Evolutionary conservation across 1,284 basidiomycete species (phyloP).

Genomic region (Leccinum subspadiceum): DNA sequence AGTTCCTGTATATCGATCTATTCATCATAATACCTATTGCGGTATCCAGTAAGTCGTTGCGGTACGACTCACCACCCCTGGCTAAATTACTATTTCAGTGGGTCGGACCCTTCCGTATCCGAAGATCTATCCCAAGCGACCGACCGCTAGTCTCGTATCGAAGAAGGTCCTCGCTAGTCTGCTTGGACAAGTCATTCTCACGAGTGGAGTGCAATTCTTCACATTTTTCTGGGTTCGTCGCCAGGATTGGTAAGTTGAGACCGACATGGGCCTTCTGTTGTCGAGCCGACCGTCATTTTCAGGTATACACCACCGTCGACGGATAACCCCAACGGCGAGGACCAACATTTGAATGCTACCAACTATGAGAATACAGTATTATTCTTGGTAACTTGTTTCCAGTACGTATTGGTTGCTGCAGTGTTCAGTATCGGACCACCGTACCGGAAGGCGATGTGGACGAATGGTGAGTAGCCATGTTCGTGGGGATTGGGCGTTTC

Average conservation of each 20-base stretch:
- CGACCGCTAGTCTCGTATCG: constrained; percentile 95
- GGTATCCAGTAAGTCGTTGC: constrained; percentile 73
- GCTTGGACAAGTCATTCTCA: constrained; percentile 90
- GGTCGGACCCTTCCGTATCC: constrained; percentile 90
- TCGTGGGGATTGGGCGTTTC: neutral
- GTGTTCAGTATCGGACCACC: constrained; percentile 98
- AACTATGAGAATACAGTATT: constrained; percentile 94
- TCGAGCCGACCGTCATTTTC: constrained; percentile 3
- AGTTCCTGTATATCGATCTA: constrained; percentile 97
- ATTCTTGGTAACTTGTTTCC: constrained; percentile 96
- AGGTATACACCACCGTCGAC: constrained; percentile 65
- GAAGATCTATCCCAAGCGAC: constrained; percentile 84
- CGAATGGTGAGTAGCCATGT: constrained; percentile 68
- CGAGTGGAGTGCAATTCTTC: constrained; percentile 81
- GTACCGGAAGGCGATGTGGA: constrained; percentile 92
- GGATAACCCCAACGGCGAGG: constrained; percentile 53
- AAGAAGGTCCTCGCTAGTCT: constrained; percentile 95
- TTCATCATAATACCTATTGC: constrained; percentile 98
- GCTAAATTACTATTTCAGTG: constrained; percentile 55
- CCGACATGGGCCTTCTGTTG: neutral
- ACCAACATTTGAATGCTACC: constrained; percentile 80
- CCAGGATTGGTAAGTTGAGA: constrained; percentile 69
- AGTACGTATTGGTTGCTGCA: constrained; percentile 95
- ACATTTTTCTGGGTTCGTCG: constrained; percentile 86
- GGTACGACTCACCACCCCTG: neutral